phyloP scores from a whole-genome alignment of 1,139 yeast genomes.

The Debaryomyces psychrophilus region DNA sequence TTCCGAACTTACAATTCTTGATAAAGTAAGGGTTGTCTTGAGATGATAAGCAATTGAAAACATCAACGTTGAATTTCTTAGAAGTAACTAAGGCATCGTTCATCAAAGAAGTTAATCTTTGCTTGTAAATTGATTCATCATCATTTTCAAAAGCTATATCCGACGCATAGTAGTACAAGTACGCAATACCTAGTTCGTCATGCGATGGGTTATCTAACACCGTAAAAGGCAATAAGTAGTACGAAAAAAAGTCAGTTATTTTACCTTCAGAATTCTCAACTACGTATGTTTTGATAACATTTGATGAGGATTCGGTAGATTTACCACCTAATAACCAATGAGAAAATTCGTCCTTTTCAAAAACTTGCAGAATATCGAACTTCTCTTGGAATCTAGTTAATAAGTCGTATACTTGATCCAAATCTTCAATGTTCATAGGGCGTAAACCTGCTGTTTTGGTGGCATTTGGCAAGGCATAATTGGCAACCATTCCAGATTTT shows the following conservation, averaged over 20 bases:
- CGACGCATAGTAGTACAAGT: constrained; percentile 87
- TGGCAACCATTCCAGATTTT: constrained; percentile 79
- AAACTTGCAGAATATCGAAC: constrained; percentile 74
- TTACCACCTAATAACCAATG: constrained; percentile 79
- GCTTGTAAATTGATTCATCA: constrained; percentile 43
- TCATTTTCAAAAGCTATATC: constrained; percentile 48
- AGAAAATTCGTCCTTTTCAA: constrained; percentile 66
- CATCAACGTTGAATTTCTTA: constrained; percentile 72
- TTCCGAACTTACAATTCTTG: constrained; percentile 83
- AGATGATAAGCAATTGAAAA: constrained; percentile 87
- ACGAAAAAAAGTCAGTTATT: constrained; percentile 87
- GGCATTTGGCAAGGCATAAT: constrained; percentile 67
- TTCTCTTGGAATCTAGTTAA: constrained; percentile 64
- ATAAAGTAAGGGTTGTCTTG: constrained; percentile 88
- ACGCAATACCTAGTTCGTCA: constrained; percentile 79
- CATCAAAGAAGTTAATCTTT: constrained; percentile 63
- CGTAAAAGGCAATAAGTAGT: constrained; percentile 84
- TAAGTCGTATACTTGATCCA: constrained; percentile 62
- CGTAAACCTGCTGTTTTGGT: constrained; percentile 67
- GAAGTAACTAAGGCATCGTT: constrained; percentile 80
- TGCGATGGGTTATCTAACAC: constrained; percentile 72
- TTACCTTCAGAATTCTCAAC: constrained; percentile 67
- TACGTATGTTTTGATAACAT: constrained; percentile 77
- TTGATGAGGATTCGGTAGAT: constrained; percentile 28
- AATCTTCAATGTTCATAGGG: constrained; percentile 60